phyloP scores from a whole-genome alignment of 768 basidiomycete species.

The Podaxis pistillaris region DNA sequence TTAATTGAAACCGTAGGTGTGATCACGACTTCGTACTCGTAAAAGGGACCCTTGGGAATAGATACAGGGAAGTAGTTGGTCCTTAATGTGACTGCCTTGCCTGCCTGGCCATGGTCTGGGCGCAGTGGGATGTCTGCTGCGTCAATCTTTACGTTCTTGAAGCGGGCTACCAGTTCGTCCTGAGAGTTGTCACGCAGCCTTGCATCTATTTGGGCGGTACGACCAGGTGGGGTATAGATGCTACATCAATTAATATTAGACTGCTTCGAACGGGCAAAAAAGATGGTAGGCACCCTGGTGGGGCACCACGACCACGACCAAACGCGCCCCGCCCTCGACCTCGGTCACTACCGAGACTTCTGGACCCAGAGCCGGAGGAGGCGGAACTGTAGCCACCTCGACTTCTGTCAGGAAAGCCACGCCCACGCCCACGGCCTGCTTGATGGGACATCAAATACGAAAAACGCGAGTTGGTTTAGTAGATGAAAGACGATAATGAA shows the following conservation, averaged over 20 bases:
- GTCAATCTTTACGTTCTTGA: constrained; percentile 30
- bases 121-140: constrained; percentile 51
- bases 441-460: constrained; percentile 26
- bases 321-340: constrained; percentile 29
- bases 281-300: constrained; percentile 31
- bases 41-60: constrained; percentile 45
- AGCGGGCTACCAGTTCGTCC: constrained; percentile 37
- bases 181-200: constrained; percentile 42
- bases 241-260: constrained; percentile 11
- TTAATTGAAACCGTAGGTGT: constrained; percentile 48
- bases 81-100: constrained; percentile 49
- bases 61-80: constrained; percentile 69
- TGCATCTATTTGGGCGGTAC: constrained; percentile 38
- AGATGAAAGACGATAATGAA: background rate
- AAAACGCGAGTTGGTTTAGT: background rate
- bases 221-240: constrained; percentile 35
- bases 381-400: background rate
- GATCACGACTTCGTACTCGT: constrained; percentile 63
- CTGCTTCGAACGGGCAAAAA: background rate
- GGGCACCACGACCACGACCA: constrained; percentile 27
- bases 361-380: background rate
- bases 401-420: background rate
- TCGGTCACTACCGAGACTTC: constrained; percentile 31
- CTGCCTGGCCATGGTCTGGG: constrained; percentile 55
- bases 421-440: constrained; percentile 15